Conservation (phyloP, 257 asterid species). For the Prunella vulgaris region DNA sequence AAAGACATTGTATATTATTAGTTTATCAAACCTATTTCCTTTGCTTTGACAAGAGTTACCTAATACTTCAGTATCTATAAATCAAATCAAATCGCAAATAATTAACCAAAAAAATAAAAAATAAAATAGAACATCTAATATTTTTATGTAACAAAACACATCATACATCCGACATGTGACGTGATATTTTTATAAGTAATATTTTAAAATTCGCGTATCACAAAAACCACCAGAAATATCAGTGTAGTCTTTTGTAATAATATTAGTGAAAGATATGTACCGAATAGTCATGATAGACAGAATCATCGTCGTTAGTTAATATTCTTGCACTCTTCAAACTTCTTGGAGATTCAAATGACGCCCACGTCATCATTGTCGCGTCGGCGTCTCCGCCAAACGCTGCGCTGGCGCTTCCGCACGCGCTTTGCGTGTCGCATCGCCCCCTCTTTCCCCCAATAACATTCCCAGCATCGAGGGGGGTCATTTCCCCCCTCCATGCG, state of each 20-base stretch:
- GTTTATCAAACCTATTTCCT: not conserved
- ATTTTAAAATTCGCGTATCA: not conserved
- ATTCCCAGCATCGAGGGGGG: not conserved
- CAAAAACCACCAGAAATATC: no score
- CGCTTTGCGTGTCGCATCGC: conserved; percentile 8
- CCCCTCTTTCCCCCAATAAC: not conserved
- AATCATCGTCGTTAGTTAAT: conserved; percentile 46
- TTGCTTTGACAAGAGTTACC: not conserved
- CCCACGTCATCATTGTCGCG: conserved; percentile 46
- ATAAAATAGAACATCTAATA: no score
- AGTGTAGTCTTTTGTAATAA: no score
- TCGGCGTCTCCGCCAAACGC: conserved; percentile 37
- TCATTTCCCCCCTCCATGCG: not conserved
- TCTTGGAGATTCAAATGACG: conserved; percentile 43
- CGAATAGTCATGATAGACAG: conserved; percentile 44
- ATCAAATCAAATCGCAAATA: not conserved
- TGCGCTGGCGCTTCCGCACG: conserved; percentile 47
- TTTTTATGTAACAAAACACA: no score
- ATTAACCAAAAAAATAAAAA: no score
- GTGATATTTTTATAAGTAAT: not conserved
- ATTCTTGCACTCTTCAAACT: conserved; percentile 41
- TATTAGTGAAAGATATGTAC: conserved; percentile 19
- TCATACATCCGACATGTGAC: no score
- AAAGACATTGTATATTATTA: not conserved
- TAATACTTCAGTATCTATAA: not conserved